Percentiles rank a stretch among this genome's conserved stretches.
phyloP scores from a whole-genome alignment of 768 basidiomycete genomes.

The Amanita muscaria region DNA sequence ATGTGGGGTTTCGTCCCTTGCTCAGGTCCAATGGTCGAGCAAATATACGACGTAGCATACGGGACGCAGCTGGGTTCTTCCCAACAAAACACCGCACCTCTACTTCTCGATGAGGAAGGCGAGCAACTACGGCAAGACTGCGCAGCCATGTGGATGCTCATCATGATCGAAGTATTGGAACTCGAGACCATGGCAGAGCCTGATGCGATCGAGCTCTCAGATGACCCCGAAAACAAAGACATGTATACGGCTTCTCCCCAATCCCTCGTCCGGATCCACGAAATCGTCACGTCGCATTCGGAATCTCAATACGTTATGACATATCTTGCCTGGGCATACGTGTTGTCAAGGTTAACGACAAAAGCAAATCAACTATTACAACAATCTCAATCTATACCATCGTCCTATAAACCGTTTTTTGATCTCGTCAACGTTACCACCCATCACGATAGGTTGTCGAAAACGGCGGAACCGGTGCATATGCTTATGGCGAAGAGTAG shows the following conservation, averaged over 20 bases:
- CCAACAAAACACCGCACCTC: slow-evolving; percentile 48
- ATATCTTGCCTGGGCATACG: slow-evolving; percentile 79
- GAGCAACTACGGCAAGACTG: slow-evolving; percentile 55
- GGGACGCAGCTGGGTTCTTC: slow-evolving; percentile 51
- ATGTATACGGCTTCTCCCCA: slow-evolving; percentile 56
- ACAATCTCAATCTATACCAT: slow-evolving; percentile 26
- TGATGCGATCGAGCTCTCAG: slow-evolving; percentile 40
- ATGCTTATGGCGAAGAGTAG: slow-evolving; percentile 50
- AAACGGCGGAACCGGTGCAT: slow-evolving; percentile 49
- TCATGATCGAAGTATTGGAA: slow-evolving; percentile 73
- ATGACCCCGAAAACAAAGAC: slow-evolving; percentile 35
- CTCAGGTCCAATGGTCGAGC: slow-evolving; percentile 51
- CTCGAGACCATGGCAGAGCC: slow-evolving; percentile 60
- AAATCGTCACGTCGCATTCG: slow-evolving; percentile 49
- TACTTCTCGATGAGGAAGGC: slow-evolving; percentile 71
- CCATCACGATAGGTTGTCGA: slow-evolving; percentile 39
- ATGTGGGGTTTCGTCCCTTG: slow-evolving; percentile 74
- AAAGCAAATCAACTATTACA: slow-evolving; percentile 39
- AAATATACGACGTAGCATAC: slow-evolving; percentile 59
- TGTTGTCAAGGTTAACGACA: slow-evolving; percentile 55
- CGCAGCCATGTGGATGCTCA: slow-evolving; percentile 67
- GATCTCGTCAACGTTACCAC: slow-evolving; percentile 37
- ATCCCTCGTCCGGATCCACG: slow-evolving; percentile 58
- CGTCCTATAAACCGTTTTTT: slow-evolving; percentile 47
- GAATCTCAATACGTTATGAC: slow-evolving; percentile 61